Conservation (phyloP, 148 eudicot species). For the Chenopodium album region DNA sequence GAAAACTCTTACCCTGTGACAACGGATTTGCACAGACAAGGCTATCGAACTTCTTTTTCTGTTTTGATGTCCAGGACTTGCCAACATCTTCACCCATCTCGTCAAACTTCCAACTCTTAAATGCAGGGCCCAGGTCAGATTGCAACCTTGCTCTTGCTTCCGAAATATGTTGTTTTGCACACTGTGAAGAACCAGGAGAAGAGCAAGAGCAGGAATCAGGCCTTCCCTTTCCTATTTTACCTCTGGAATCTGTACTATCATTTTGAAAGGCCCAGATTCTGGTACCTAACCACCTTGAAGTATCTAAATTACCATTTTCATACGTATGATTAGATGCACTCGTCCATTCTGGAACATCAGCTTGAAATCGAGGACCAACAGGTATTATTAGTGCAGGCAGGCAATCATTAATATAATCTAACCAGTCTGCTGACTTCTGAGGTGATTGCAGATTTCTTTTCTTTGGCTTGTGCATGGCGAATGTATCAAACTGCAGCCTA, state of each 20-base stretch:
- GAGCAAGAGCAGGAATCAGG: conserved; percentile 50
- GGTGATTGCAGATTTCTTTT: conserved; percentile 31
- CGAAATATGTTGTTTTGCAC: conserved; percentile 45
- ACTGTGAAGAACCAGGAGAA: conserved; percentile 50
- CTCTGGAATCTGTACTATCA: conserved; percentile 6
- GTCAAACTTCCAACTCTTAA: conserved; percentile 55
- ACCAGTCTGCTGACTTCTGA: conserved; percentile 36
- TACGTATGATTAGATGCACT: conserved; percentile 29
- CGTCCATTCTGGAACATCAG: conserved; percentile 47
- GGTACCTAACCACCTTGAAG: conserved; percentile 55
- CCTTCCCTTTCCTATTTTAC: conserved; percentile 61
- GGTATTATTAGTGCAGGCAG: conserved; percentile 48
- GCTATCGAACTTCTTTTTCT: conserved; percentile 41
- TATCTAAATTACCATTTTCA: conserved; percentile 16
- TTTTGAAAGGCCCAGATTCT: conserved; percentile 48
- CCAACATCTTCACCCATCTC: conserved; percentile 72
- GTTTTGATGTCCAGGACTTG: conserved; percentile 45
- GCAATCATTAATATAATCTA: conserved; percentile 31
- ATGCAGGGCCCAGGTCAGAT: conserved; percentile 59
- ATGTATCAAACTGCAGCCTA: conserved; percentile 17
- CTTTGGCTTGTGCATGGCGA: conserved; percentile 51
- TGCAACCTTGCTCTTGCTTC: conserved; percentile 41
- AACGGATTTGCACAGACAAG: conserved; percentile 46
- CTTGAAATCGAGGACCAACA: conserved; percentile 76
- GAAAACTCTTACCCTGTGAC: conserved; percentile 43